These are phyloP conservation scores for Lactifluus piperatus DNA, from an alignment of 768 basidiomycete genomes.

Conservation along the genomic window DNA sequence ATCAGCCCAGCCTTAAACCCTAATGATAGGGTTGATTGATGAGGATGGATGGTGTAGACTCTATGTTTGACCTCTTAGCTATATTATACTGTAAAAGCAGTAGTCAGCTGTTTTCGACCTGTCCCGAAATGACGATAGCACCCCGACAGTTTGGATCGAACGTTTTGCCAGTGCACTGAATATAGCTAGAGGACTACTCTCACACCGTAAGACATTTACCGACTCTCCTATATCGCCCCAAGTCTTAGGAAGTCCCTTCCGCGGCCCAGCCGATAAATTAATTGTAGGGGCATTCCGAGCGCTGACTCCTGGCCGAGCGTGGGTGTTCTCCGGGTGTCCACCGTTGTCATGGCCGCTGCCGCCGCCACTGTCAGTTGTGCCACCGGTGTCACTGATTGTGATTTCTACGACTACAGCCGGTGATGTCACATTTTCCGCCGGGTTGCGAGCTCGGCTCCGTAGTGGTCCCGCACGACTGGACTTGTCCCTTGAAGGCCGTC, in stretches of 20 bases:
- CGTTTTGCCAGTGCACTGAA: no score
- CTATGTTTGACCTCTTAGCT: not conserved
- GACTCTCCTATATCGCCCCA: no score
- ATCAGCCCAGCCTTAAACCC: no score
- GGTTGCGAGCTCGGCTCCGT: not conserved
- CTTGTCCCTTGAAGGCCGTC: not conserved
- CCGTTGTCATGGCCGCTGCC: not conserved
- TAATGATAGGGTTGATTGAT: not conserved
- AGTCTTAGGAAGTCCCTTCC: no score
- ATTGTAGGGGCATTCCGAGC: constrained; percentile 16
- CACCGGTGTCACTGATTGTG: not conserved
- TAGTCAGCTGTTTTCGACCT: no score
- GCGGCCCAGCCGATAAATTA: constrained; percentile 3
- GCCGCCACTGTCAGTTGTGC: no score
- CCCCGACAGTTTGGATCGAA: no score
- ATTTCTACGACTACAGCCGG: not conserved
- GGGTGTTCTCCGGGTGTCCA: no score
- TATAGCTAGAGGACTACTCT: no score
- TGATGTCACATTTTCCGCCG: not conserved
- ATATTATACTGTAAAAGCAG: not conserved
- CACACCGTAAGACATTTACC: no score
- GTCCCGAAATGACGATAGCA: no score
- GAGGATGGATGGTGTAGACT: not conserved
- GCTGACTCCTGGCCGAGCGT: no score
- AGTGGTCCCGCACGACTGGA: not conserved